Evolutionary conservation across 2,329 filamentous ascomycete genomes (phyloP).

Genomic region (Alternaria burnsii): DNA sequence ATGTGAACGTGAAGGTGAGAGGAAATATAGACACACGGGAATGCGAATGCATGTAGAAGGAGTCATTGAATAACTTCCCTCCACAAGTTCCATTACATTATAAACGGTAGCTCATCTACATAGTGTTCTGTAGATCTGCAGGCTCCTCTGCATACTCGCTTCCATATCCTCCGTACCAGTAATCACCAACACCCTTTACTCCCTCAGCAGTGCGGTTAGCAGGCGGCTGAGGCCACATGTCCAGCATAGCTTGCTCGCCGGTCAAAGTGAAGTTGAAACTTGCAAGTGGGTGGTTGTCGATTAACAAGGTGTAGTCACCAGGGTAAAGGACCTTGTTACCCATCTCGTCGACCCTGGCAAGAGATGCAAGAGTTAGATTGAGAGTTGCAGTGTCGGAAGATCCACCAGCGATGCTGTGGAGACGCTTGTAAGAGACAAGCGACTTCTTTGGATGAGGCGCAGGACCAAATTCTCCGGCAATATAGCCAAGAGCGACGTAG

Average conservation of each 20-base stretch:
- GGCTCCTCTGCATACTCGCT: not conserved
- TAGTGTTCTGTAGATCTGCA: not conserved
- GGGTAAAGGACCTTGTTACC: constrained; percentile 65
- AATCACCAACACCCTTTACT: constrained; percentile 27
- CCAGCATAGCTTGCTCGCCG: constrained; percentile 32
- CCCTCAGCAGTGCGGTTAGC: constrained; percentile 32
- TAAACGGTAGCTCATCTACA: not conserved
- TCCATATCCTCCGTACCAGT: constrained; percentile 35
- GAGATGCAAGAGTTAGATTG: constrained; percentile 58
- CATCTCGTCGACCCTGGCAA: constrained; percentile 60
- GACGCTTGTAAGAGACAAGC: constrained; percentile 60
- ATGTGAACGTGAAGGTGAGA: not conserved
- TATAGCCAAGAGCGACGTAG: constrained; percentile 63
- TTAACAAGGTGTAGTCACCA: constrained; percentile 55
- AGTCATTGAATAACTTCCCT: not conserved
- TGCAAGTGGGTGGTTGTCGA: constrained; percentile 32
- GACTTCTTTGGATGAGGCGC: constrained; percentile 63
- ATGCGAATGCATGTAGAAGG: not conserved
- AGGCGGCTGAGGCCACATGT: constrained; percentile 41
- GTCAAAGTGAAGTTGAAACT: constrained; percentile 34
- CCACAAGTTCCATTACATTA: not conserved
- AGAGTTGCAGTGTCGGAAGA: constrained; percentile 48
- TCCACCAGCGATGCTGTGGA: constrained; percentile 53
- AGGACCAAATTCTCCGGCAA: constrained; percentile 59
- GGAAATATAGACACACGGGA: not conserved